Evolutionary conservation across 2,329 filamentous ascomycete species (phyloP), one percentile per base, ranked within the genome.

Genomic region (Monosporascus ibericus): DNA sequence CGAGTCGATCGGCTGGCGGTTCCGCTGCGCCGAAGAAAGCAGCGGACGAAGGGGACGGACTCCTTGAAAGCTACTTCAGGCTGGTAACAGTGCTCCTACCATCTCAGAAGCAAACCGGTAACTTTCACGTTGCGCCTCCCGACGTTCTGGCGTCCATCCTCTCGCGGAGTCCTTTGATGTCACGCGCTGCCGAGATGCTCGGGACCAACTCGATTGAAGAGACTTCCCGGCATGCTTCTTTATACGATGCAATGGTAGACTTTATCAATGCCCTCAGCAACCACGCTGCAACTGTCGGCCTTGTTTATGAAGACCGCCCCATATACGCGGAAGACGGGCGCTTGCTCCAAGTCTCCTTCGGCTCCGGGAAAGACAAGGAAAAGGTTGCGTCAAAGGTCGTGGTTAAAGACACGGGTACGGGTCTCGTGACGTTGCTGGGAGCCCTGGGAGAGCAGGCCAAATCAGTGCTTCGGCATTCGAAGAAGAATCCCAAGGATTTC

Each of bases 171-270:
- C 57, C 58, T 8, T 22, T 63, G 6, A 27, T 62, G n/a, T 50
- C 55, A 17, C 46, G 49, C 6, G 55, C 53, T 9, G 57, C 60
- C 6, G 40, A 14, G 2, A 47, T 63, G 46, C 50, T 64, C 6
- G 49, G 50, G 6, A 58, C 52, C 34, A 53, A 58, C 39, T 58
- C 57, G 3, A 53, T 62, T 3, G 65, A 66, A 3, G 67, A 69
- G 14, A 63, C 68, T 4, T 49, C 57, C 15, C 38, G 44, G 2
- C 58, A 58, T 1, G 42, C 48, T 7, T 27, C 53, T 0, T 55
- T 77, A 1, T 76, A 78, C 54, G 57, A 61, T 6, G 63, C 62
- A 2, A 56, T 75, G 3, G 55, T 78, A 7, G 60, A 64, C 22
- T 73, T 80, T 52, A 49, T 79, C 2, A 52, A 63, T 2, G 55